These are phyloP conservation scores for Penicillium malachiteum DNA, from an alignment of 495 filamentous ascomycete genomes.

Conservation along the genomic window DNA sequence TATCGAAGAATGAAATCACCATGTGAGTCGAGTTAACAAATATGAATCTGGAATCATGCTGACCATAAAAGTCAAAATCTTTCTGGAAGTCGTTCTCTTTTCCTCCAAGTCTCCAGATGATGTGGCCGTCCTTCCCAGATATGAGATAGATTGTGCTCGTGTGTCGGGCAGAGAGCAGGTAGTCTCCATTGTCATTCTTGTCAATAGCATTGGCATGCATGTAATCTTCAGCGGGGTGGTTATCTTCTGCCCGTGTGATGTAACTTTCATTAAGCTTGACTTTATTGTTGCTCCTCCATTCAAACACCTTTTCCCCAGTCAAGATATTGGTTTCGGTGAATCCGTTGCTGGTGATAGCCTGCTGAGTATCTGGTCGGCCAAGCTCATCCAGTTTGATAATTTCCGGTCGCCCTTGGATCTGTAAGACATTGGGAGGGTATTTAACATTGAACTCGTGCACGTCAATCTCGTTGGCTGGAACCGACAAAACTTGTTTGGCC, in stretches of 20 bases:
- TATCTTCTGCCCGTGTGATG: background rate
- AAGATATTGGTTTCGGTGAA: constrained; percentile 6
- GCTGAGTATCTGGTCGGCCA: background rate
- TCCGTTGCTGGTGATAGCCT: background rate
- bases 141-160: constrained; percentile 48
- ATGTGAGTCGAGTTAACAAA: constrained; percentile 30
- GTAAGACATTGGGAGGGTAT: constrained; percentile 1
- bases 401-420: background rate
- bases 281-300: constrained; percentile 1
- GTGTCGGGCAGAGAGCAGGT: constrained; percentile 49
- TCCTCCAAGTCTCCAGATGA: constrained; percentile 52
- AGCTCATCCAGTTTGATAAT: background rate
- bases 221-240: background rate
- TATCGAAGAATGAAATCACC: constrained; percentile 44
- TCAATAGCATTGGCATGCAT: constrained; percentile 53
- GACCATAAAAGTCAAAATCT: constrained; percentile 43
- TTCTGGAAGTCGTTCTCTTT: constrained; percentile 29
- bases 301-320: constrained; percentile 4
- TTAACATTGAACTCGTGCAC: constrained; percentile 10
- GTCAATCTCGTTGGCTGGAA: constrained; percentile 7
- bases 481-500: background rate
- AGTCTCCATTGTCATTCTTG: constrained; percentile 46
- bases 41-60: constrained; percentile 51
- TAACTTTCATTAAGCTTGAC: constrained; percentile 5
- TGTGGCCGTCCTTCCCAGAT: constrained; percentile 46